phyloP scores from a whole-genome alignment of 2,329 filamentous ascomycete genomes.

The Cryphonectria carpinicola region DNA sequence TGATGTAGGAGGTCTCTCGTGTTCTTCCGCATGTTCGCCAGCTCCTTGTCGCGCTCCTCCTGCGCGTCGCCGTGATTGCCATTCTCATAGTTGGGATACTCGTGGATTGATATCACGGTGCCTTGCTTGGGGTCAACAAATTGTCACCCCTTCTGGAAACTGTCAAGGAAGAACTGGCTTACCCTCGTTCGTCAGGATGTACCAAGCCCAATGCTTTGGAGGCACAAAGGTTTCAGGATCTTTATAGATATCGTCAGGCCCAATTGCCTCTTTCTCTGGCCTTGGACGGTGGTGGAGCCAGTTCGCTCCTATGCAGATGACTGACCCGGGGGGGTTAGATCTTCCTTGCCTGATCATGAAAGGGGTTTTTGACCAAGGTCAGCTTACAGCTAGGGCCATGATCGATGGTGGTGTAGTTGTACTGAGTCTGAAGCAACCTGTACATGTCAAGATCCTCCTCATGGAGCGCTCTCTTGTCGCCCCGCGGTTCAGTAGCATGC shows the following conservation, averaged over 20 bases:
- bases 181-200: slow-evolving; percentile 69
- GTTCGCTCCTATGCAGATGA: slow-evolving; percentile 74
- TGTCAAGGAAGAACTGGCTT: slow-evolving; percentile 32
- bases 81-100: slow-evolving; percentile 49
- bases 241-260: slow-evolving; percentile 10
- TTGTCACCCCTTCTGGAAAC: slow-evolving; percentile 18
- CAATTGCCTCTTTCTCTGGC: slow-evolving; percentile 18
- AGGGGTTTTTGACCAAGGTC: slow-evolving; percentile 26
- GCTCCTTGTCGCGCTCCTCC: slow-evolving; percentile 36
- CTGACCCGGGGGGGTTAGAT: slow-evolving; percentile 40
- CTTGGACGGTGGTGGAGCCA: slow-evolving; percentile 53
- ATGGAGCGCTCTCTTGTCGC: neutral
- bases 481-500: neutral
- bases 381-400: slow-evolving; percentile 64
- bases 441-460: slow-evolving; percentile 42
- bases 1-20: slow-evolving; percentile 44
- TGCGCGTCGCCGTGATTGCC: slow-evolving; percentile 32
- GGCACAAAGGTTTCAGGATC: slow-evolving; percentile 38
- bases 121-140: slow-evolving; percentile 47
- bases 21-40: slow-evolving; percentile 43
- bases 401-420: slow-evolving; percentile 76
- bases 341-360: slow-evolving; percentile 14
- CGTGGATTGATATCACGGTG: slow-evolving; percentile 72
- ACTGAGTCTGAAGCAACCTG: slow-evolving; percentile 68
- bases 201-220: slow-evolving; percentile 68